Base-by-base conservation (phyloP, 164 flowering plant species). In the Nymphaea thermarum region DNA sequence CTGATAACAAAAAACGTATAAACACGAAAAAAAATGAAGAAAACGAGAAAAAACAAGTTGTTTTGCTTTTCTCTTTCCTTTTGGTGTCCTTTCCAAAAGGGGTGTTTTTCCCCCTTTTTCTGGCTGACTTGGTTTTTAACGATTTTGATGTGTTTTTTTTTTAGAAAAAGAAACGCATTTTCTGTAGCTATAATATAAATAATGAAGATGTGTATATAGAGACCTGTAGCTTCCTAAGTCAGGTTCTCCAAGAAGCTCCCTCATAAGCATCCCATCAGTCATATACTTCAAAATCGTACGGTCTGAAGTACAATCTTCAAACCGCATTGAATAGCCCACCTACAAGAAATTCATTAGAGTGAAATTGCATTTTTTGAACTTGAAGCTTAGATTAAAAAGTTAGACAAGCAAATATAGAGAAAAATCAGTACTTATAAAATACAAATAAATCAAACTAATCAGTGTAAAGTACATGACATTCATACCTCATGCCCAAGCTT, bases 271-370 rank as follows among this genome's bases (percentile, higher is more conserved):
- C 72, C 99, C 99, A 86, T 94, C 99, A 0, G 98, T 94, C 99
- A 94, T 94, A 73, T 91, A 94, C 70, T 94, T 94, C 16, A 94
- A 69, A 69, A 94, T 72, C 18, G 99, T 94, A 75, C 86, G 86
- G 4, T 94, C 99, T 18, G 99, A 94, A 12, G 99, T 91, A 71
- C 99, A 94, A 73, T 94, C 99, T 78, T 94, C 99, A 82, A 94
- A 94, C 42, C 99, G 93, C 57, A 91, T 94, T 10, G 99, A 94
- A 67, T 94, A 94, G 6, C 99, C 99, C 73, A 94, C 98, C 98
- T 93, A 76, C 36, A 25, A 1, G 36, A 25, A 25, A 25, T 25
- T 25, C 36, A 25, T 25, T 25, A 25, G 36, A 25, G 36, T 25
- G 42, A 44, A 65, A 45, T 16, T 55, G 60, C 60, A 55, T 55